phyloP scores from a whole-genome alignment of 306 rosid species.

The Argentina anserina region DNA sequence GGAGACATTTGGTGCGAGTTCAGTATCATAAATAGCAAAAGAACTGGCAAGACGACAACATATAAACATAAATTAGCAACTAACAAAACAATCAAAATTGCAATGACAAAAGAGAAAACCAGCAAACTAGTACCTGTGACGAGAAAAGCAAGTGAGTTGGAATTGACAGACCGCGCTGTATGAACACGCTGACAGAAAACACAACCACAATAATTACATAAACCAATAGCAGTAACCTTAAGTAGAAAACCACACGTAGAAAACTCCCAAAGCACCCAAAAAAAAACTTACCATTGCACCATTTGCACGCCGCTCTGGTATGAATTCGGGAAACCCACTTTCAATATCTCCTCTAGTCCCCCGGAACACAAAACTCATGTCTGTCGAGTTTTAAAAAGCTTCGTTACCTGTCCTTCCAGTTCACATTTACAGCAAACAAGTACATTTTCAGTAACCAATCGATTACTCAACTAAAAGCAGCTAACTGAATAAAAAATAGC shows the following conservation, averaged over 20 bases:
- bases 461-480: neutral
- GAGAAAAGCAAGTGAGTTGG: conserved; percentile 89
- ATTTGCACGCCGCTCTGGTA: conserved; percentile 76
- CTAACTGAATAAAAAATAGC: neutral
- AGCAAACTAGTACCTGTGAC: conserved; percentile 62
- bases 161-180: conserved; percentile 68
- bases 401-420: neutral
- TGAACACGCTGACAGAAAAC: conserved; percentile 53
- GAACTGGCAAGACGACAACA: conserved; percentile 50
- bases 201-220: conserved; percentile 1
- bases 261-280: conserved; percentile 1
- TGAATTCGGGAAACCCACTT: conserved; percentile 70
- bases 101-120: conserved; percentile 1
- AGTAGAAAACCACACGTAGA: neutral
- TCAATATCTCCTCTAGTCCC: conserved; percentile 83
- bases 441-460: neutral
- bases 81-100: conserved; percentile 10
- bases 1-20: conserved; percentile 97
- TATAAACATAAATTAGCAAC: conserved; percentile 6
- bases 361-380: conserved; percentile 88
- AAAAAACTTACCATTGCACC: conserved; percentile 62
- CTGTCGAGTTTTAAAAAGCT: conserved; percentile 23
- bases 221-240: neutral
- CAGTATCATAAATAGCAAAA: conserved; percentile 80
- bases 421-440: neutral